Evolutionary conservation across 2,329 filamentous ascomycete species (phyloP).

Genomic region (Xylaria polymorpha): DNA sequence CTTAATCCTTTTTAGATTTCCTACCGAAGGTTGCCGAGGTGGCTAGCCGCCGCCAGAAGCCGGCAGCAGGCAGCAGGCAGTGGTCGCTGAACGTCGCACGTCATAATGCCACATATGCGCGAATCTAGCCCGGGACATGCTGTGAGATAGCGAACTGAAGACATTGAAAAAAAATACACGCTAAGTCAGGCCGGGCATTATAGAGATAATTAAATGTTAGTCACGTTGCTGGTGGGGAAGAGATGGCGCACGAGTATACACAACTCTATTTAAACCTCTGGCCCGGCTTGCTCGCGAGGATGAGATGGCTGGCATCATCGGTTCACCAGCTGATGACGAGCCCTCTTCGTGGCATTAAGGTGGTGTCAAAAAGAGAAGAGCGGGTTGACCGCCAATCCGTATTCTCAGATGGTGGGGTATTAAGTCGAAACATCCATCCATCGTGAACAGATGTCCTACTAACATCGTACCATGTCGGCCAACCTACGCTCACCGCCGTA

Average conservation of each 20-base stretch:
- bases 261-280: neutral
- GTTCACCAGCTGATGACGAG: neutral
- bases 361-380: neutral
- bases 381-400: slow-evolving; percentile 30
- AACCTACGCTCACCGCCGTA: slow-evolving; percentile 35
- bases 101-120: slow-evolving; percentile 1
- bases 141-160: neutral
- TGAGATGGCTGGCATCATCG: neutral
- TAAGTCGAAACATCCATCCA: slow-evolving; percentile 18
- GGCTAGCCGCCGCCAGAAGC: slow-evolving; percentile 8
- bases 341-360: neutral
- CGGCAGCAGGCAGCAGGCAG: too few relatives aligned
- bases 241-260: neutral
- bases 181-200: neutral
- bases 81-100: neutral
- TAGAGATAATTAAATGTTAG: neutral
- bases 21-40: neutral
- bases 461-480: slow-evolving; percentile 2
- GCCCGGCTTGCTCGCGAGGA: neutral
- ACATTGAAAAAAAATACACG: neutral
- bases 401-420: slow-evolving; percentile 4
- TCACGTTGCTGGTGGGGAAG: neutral
- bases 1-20: slow-evolving; percentile 7
- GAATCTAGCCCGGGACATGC: neutral
- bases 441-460: slow-evolving; percentile 14